Evolutionary conservation across 2,329 filamentous ascomycete genomes (phyloP).

Genomic region (Colletotrichum abscissum): DNA sequence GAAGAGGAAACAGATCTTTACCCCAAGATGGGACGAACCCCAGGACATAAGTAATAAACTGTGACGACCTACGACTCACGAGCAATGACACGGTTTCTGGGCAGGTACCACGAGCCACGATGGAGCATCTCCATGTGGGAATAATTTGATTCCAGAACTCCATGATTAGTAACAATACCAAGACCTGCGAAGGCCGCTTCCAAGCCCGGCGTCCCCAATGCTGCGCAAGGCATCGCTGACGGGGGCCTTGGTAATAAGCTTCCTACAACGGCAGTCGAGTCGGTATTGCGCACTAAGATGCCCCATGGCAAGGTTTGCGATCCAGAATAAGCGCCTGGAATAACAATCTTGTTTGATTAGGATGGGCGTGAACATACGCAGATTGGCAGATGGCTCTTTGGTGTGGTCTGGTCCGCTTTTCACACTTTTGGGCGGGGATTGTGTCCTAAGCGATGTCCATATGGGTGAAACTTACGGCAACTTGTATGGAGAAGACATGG

Average conservation of each 20-base stretch:
- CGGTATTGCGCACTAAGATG: background rate
- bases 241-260: constrained; percentile 29
- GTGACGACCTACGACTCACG: constrained; percentile 3
- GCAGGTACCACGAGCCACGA: background rate
- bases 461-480: constrained; percentile 11
- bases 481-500: background rate
- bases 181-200: background rate
- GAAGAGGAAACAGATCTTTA: background rate
- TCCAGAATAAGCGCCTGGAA: constrained; percentile 23
- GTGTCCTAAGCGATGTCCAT: constrained; percentile 10
- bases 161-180: constrained; percentile 17
- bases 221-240: background rate
- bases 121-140: constrained; percentile 4
- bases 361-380: constrained; percentile 17
- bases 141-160: constrained; percentile 2
- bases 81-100: background rate
- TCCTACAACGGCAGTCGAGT: constrained; percentile 25
- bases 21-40: constrained; percentile 28
- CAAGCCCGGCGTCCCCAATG: background rate
- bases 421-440: constrained; percentile 11
- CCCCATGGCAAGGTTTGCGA: constrained; percentile 4
- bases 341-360: constrained; percentile 28
- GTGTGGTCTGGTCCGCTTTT: constrained; percentile 14
- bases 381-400: background rate
- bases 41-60: constrained; percentile 21